Conservation (phyloP, 2,329 filamentous ascomycete genomes). For the Monilinia fructigena region DNA sequence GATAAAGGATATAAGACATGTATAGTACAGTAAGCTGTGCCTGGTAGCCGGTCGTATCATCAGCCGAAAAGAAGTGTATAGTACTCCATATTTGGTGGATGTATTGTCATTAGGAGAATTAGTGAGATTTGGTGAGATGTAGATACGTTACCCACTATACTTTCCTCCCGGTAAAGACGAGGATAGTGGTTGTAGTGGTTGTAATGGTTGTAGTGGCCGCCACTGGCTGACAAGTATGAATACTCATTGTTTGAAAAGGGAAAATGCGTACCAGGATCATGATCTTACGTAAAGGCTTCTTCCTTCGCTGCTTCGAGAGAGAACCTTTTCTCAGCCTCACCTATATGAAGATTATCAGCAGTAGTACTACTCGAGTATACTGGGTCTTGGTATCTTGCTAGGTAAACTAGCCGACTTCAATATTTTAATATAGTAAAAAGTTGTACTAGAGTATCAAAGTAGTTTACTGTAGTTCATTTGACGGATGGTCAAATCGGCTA, state of each 20-base stretch:
- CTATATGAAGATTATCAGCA: background rate
- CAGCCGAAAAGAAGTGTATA: background rate
- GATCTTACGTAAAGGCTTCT: background rate
- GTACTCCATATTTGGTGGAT: background rate
- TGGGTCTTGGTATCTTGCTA: too few relatives aligned
- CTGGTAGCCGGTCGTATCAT: background rate
- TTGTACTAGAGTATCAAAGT: too few relatives aligned
- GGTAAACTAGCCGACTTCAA: too few relatives aligned
- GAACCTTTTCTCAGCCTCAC: background rate
- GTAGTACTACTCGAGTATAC: too few relatives aligned
- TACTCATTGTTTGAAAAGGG: background rate
- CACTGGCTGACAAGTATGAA: background rate
- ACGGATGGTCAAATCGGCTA: too few relatives aligned
- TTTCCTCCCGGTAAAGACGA: background rate
- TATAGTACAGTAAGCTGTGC: constrained; percentile 13
- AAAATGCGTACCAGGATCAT: background rate
- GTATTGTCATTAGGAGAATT: background rate
- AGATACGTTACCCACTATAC: background rate
- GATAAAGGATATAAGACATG: background rate
- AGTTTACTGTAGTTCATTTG: too few relatives aligned
- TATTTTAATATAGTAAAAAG: too few relatives aligned
- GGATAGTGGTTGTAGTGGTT: background rate
- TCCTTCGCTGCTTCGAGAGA: background rate
- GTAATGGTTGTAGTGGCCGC: background rate
- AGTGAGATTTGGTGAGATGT: background rate